phyloP scores from a whole-genome alignment of 495 filamentous ascomycete genomes.

The Acidomyces sp. region DNA sequence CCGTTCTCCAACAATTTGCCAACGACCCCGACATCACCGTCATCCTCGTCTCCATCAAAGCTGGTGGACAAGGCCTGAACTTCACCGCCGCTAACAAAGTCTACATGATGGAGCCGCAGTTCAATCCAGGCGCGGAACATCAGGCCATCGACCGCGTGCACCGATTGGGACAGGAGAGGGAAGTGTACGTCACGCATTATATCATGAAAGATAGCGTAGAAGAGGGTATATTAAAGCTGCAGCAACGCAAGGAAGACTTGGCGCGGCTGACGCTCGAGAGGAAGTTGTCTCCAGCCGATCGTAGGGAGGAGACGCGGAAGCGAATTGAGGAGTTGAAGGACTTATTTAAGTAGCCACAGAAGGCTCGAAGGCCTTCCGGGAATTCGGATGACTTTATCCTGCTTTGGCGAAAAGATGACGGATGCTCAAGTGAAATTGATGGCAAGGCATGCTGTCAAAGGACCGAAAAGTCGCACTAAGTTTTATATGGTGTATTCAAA shows the following conservation, averaged over 20 bases:
- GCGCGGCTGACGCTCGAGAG: conserved; percentile 74
- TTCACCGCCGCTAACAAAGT: conserved; percentile 72
- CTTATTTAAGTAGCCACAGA: conserved; percentile 59
- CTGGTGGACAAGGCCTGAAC: conserved; percentile 86
- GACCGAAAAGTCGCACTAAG: too few relatives aligned
- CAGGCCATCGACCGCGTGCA: conserved; percentile 93
- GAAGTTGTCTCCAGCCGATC: conserved; percentile 42
- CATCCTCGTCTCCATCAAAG: conserved; percentile 82
- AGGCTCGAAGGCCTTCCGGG: too few relatives aligned
- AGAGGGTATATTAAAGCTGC: conserved; percentile 80
- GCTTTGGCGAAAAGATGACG: too few relatives aligned
- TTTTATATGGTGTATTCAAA: too few relatives aligned
- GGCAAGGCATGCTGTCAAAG: too few relatives aligned
- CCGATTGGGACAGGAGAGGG: conserved; percentile 75
- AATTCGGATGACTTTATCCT: too few relatives aligned
- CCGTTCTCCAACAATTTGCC: conserved; percentile 61
- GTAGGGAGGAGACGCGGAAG: conserved; percentile 59
- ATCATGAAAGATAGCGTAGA: conserved; percentile 87
- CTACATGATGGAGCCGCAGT: conserved; percentile 97
- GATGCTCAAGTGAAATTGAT: too few relatives aligned
- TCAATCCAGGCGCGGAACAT: conserved; percentile 86
- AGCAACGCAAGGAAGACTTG: conserved; percentile 78
- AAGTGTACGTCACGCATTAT: conserved; percentile 67
- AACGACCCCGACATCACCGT: conserved; percentile 58
- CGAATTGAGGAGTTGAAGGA: conserved; percentile 66